A percentile compares a stretch with the other conserved stretches of the same genome.
phyloP scores from a whole-genome alignment of 108 stramenopile species.

The Nitzschia sp. region DNA sequence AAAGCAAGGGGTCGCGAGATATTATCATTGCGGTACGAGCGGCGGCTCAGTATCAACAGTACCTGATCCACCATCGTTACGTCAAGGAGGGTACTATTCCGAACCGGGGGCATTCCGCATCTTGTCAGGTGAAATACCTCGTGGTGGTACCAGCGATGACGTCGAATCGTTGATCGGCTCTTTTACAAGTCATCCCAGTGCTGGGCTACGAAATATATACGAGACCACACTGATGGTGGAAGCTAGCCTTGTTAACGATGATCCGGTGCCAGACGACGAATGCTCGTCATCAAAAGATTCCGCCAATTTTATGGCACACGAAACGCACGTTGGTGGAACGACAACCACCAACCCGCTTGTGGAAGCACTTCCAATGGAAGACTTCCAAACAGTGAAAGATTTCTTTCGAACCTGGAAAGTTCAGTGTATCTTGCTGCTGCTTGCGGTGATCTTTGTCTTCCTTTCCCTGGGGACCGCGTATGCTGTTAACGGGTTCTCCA shows the following conservation, averaged over 20 bases:
- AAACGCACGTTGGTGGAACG: neutral
- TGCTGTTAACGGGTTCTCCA: slow-evolving; percentile 9
- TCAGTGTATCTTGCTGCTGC: neutral
- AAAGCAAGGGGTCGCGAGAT: neutral
- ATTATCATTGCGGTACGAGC: neutral
- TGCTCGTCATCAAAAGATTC: too few species aligned
- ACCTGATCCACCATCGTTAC: slow-evolving; percentile 29
- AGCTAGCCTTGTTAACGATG: slow-evolving; percentile 15
- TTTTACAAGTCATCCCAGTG: neutral
- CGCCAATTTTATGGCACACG: too few species aligned
- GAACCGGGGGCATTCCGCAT: slow-evolving; percentile 33
- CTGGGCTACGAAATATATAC: neutral
- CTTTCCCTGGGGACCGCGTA: slow-evolving; percentile 17
- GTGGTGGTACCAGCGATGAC: neutral
- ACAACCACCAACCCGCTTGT: neutral
- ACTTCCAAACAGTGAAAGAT: neutral
- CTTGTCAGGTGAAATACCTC: neutral
- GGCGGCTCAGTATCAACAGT: slow-evolving; percentile 2
- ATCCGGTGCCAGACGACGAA: neutral
- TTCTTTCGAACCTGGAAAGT: slow-evolving; percentile 8
- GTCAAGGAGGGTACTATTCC: slow-evolving; percentile 4
- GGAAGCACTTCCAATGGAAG: slow-evolving; percentile 6
- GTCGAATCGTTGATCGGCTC: neutral
- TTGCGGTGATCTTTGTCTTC: slow-evolving; percentile 6
- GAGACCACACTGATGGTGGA: slow-evolving; percentile 2